These are phyloP conservation scores for Solanum hybrid DNA, from an alignment of 305 asterid genomes.

Conservation along the genomic window DNA sequence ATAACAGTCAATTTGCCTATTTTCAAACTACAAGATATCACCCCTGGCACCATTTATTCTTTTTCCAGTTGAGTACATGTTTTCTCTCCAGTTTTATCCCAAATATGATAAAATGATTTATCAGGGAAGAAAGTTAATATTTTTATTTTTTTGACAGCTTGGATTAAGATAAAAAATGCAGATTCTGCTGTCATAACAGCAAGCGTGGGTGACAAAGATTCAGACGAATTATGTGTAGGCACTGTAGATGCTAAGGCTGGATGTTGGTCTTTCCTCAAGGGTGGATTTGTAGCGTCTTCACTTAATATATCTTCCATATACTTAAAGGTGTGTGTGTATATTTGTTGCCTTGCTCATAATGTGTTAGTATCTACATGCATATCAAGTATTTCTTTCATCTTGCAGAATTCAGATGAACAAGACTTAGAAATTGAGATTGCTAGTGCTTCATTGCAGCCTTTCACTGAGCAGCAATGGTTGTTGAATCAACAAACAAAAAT, in stretches of 20 bases:
- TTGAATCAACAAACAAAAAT: conserved; percentile 52
- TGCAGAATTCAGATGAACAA: conserved; percentile 16
- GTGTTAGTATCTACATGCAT: background rate
- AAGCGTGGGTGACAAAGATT: conserved; percentile 30
- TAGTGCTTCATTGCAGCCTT: conserved; percentile 69
- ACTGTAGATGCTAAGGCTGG: conserved; percentile 23
- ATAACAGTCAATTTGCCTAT: conserved; percentile 15
- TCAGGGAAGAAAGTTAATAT: background rate
- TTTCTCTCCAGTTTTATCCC: background rate
- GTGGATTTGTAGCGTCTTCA: conserved; percentile 25
- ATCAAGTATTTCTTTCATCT: background rate
- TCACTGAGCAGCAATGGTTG: conserved; percentile 58
- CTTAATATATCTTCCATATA: conserved; percentile 16
- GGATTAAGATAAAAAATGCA: conserved; percentile 42
- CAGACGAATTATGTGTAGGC: conserved; percentile 43
- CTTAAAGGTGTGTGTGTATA: conserved; percentile 19
- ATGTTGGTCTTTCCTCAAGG: conserved; percentile 36
- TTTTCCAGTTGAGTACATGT: conserved; percentile 53
- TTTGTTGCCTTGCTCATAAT: background rate
- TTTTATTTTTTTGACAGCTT: conserved; percentile 28
- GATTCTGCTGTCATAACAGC: conserved; percentile 37
- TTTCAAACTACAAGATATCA: conserved; percentile 32
- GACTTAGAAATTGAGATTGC: conserved; percentile 26
- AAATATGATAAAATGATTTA: background rate
- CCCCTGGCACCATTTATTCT: conserved; percentile 34